Evolutionary conservation across 164 flowering plant genomes (phyloP), one percentile per base, ranked within the genome.

Genomic region (Nymphaea thermarum): DNA sequence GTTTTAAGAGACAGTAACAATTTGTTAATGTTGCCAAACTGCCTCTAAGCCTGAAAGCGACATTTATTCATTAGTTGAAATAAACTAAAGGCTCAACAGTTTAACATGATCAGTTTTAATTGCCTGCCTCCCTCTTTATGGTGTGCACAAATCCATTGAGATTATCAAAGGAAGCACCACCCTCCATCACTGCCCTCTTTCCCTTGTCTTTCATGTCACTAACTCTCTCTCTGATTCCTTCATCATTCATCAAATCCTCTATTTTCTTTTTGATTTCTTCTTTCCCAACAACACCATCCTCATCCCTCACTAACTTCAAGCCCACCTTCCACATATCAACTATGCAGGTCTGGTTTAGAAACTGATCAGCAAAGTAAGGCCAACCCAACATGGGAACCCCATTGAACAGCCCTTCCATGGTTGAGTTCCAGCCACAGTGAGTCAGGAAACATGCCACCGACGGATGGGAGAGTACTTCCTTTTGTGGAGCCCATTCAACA

Each of bases 161-260:
- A 16, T 55, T 55, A 25, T 25, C 36, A 25, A 25, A 25, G 36
- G 36, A 25, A 25, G 36, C 36, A 25, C 36, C 36, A 25, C 60
- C 60, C 60, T 55, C 60, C 10, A 68, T 72, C 17, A 78, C 43
- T 5, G 77, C 66, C 63, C 74, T 71, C 62, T 76, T 76, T 17
- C 53, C 67, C 67, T 75, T 18, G 6, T 75, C 76, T 43, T 73
- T 66, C 67, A 65, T 67, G 45, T 78, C 75, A 12, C 75, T 65
- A 67, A 10, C 70, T 17, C 16, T 45, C 64, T 2, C 25, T 63
- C 70, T 60, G 55, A 42, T 45, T n/a, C 42, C 51, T 45, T 15
- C 45, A 60, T 16, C 36, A 3, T 41, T 64, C 51, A 60, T 7
- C 51, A n/a, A 60, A 47, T 60, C 55, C 70, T 3, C 51, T 42